Evolutionary conservation across 805 yeast genomes (phyloP), one percentile per base, ranked within the genome.

Genomic region (Cyberlindnera misumaiensis): DNA sequence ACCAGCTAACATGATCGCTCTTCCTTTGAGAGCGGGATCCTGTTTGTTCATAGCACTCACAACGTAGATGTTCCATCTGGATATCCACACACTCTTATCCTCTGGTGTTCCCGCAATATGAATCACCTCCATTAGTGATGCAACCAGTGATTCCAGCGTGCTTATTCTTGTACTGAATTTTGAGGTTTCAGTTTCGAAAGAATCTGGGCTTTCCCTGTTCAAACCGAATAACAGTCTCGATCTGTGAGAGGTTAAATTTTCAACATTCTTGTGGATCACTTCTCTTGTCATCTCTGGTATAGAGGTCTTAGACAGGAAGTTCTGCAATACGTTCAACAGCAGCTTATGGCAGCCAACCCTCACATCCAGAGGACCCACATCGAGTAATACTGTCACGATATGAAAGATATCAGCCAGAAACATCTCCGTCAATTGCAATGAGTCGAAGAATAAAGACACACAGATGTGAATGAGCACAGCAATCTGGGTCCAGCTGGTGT

Each of bases 341-440:
- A 85, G 58, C 43, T 75, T 77, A 48, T 81, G 79, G 28, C 84
- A 63, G 28, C 67, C 77, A 13, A 60, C 57, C 39, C 95, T 76
- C 44, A 86, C 68, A 26, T 80, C 65, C 15, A 61, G 49, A 10
- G 75, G 73, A 4, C 76, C 77, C 22, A 67, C 63, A 51, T 72
- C 74, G 20, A 72, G 58, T 33, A 72, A 73, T 15, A 83, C 65
- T 0, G 90, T 72, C 24, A 82, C 72, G 43, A 85, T 66, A 49
- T 77, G 78, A 40, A 83, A 68, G 2, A 84, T 69, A 52, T 87
- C 95, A 11, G 89, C 81, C 45, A 86, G 59, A 53, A 70, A 83
- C 60, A 74, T 64, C 42, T 80, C 78, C 7, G 83, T 76, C 47
- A 75, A 69, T 11, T 71, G 58, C 28, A 74, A 66, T 0, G 85